Evolutionary conservation across 2,329 filamentous ascomycete species (phyloP), one percentile per base, ranked within the genome.

Genomic region (Penicillium verrucosum): DNA sequence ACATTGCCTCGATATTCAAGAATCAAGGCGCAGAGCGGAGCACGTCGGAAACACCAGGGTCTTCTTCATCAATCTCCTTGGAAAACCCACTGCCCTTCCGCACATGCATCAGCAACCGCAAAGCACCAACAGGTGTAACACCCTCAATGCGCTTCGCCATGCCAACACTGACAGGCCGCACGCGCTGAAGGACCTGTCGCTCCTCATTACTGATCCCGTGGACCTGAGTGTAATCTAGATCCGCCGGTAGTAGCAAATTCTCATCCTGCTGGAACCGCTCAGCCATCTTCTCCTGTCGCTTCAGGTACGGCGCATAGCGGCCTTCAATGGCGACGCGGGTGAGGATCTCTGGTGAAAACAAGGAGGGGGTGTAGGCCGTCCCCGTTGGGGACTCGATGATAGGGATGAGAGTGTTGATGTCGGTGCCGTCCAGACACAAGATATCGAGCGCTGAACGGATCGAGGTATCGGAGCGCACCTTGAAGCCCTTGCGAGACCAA

Each of bases 91-190:
- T 61, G 30, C 57, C 56, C 58, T 64, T 70, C n/a, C 72, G 70
- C n/a, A 75, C 70, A 62, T 78, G 68, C 65, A 75, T 72, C 43
- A 80, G 64, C 54, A 80, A 62, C 34, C 75, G 67, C 57, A 80
- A 63, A 7, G 76, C 75, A 32, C 78, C 78, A 14, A 71, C 69
- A 14, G 78, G 78, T 12, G 78, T 80, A 21, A 82, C 81, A 3
- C 93, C 93, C 74, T 99, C 94, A 11, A 97, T 85, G 14, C 94
- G 80, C 47, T 91, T 82, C 32, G 93, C 93, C 81, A 97, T 94
- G 0, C 90, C 93, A 23, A 99, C 80, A 59, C 85, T 95, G 74
- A 95, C 90, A 0, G 94, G 94, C 50, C 85, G 79, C 1, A 90
- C 89, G 2, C 80, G 77, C 57, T 83, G 82, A 36, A 99, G 79